These are phyloP conservation scores for Diutina mesorugosa DNA, from an alignment of 1,139 yeast species.

Conservation along the genomic window DNA sequence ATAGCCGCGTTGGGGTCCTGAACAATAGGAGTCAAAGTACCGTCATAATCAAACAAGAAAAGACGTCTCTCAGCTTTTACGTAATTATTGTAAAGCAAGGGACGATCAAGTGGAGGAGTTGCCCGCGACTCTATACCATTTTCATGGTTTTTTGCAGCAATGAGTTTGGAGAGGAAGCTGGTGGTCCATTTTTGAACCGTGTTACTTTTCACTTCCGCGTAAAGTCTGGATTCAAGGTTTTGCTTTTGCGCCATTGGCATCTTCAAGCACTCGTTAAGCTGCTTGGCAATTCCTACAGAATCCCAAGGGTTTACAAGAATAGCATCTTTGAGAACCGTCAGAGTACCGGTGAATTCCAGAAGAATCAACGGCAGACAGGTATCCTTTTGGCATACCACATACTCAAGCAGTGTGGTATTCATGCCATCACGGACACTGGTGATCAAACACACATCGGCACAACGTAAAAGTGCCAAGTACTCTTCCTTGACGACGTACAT, in stretches of 20 bases:
- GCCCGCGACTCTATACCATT: constrained; percentile 36
- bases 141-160: constrained; percentile 11
- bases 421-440: constrained; percentile 93
- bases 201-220: constrained; percentile 51
- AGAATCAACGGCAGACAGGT: constrained; percentile 65
- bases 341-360: constrained; percentile 90
- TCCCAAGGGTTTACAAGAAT: constrained; percentile 95
- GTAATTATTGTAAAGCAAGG: constrained; percentile 49
- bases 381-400: constrained; percentile 74
- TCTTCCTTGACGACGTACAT: constrained; percentile 82
- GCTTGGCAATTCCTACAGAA: constrained; percentile 79
- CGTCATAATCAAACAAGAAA: constrained; percentile 91
- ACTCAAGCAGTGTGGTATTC: constrained; percentile 91
- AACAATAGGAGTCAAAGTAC: constrained; percentile 92
- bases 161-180: constrained; percentile 41
- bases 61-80: constrained; percentile 51
- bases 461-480: constrained; percentile 75
- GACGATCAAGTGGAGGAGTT: constrained; percentile 81
- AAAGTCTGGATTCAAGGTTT: constrained; percentile 38
- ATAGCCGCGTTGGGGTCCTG: constrained; percentile 97
- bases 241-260: constrained; percentile 32
- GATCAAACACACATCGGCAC: constrained; percentile 80
- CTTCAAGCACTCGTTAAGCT: constrained; percentile 56
- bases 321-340: constrained; percentile 68
- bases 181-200: constrained; percentile 79